Conservation (phyloP, 2,329 filamentous ascomycete genomes). For the Fusarium nelsonii region DNA sequence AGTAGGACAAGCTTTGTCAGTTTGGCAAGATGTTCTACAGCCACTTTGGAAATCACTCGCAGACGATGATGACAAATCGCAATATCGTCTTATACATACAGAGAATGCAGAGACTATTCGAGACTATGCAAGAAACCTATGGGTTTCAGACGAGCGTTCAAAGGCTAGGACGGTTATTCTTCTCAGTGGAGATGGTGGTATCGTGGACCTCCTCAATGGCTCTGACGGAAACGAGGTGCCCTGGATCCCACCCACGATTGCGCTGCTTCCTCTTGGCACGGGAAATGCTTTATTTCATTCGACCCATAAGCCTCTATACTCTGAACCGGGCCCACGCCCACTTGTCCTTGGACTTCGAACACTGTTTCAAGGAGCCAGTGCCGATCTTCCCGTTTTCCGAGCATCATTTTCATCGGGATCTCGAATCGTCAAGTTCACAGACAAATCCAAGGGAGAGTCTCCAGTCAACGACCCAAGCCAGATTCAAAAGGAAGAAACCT, state of each 20-base stretch:
- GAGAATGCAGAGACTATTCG: constrained; percentile 72
- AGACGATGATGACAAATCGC: not conserved
- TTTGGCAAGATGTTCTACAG: constrained; percentile 67
- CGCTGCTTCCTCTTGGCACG: constrained; percentile 71
- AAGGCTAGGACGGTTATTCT: constrained; percentile 73
- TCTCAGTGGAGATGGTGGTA: constrained; percentile 87
- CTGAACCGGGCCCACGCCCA: constrained; percentile 53
- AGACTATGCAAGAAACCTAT: constrained; percentile 66
- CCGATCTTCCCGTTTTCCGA: constrained; percentile 71
- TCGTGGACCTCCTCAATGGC: constrained; percentile 84
- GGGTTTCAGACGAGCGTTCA: constrained; percentile 49
- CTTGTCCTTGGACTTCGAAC: constrained; percentile 66
- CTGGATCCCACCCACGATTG: constrained; percentile 58
- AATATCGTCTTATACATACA: constrained; percentile 68
- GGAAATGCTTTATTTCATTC: constrained; percentile 75
- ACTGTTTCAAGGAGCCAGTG: constrained; percentile 68
- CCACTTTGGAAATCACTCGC: constrained; percentile 65
- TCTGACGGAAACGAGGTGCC: constrained; percentile 47
- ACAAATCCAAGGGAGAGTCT: constrained; percentile 24
- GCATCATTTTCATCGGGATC: constrained; percentile 72
- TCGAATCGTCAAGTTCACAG: constrained; percentile 57
- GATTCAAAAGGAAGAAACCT: constrained; percentile 49
- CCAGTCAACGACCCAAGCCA: constrained; percentile 14
- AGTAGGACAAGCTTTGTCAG: constrained; percentile 65
- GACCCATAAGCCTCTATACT: constrained; percentile 69